Base-by-base conservation (phyloP, 2,329 filamentous ascomycete species). In the Clarireedia monteithiana region DNA sequence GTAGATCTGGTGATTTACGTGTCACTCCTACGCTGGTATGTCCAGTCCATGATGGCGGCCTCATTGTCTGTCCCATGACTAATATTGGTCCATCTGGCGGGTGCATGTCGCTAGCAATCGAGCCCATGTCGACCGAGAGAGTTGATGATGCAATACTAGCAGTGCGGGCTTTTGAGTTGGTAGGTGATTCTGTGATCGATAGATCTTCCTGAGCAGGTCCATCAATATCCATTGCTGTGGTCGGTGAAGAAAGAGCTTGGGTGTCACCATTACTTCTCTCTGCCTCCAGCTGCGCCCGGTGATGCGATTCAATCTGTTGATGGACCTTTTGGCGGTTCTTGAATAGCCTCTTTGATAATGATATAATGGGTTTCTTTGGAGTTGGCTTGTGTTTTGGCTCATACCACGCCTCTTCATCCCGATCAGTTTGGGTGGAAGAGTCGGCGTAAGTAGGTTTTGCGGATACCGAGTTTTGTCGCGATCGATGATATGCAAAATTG, bases 391-490 rank as follows among this genome's bases (percentile, higher is more conserved):
- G n/a, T 27, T 26, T 60, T 17, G 54, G 42, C 40, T 61, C 66
- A 58, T 66, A 70, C 68, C 68, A 70, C 2, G 63, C 65, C 61
- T 67, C 57, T 39, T 64, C 57, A 10, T 64, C 60, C n/a, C 61
- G 60, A 27, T 69, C 67, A 2, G 68, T 70, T 57, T 70, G 68
- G 1, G 63, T 65, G 2, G 59, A 60, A 3, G 64, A 56, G 30
- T 68, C 66, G 14, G 58, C 57, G 53, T 70, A 70, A n/a, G 56
- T 57, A 38, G 44, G 34, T 40, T 63, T 67, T 5, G 58, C 59
- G n/a, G 38, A 53, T 2, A 50, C 39, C 7, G 66, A 64, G 26
- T 53, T 34, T 5, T 67, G 64, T 12, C 65, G 60, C 14, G 65
- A 67, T 20, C 48, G 56, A 27, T 54, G 39, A 23, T 55, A 14